Evolutionary conservation across 2,329 filamentous ascomycete genomes (phyloP).

Genomic region (Fusarium cyanostomum): DNA sequence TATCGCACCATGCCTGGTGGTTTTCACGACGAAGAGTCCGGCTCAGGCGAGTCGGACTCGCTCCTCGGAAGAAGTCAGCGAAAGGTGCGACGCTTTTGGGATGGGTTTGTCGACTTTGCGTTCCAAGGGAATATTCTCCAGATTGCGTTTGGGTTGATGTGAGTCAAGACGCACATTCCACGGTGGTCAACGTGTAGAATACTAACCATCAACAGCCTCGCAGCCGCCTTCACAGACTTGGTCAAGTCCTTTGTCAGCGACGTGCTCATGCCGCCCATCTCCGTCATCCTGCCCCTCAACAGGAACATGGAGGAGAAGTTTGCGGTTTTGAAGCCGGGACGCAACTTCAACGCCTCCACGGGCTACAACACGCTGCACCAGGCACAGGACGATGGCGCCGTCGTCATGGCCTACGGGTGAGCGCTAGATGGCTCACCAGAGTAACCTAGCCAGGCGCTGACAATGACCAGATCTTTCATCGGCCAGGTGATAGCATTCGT

Average conservation of each 20-base stretch:
- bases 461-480: constrained; percentile 61
- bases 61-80: constrained; percentile 59
- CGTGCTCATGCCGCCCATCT: constrained; percentile 74
- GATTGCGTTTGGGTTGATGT: constrained; percentile 81
- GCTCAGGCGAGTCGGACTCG: constrained; percentile 45
- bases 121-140: constrained; percentile 79
- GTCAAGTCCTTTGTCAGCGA: constrained; percentile 78
- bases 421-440: constrained; percentile 29
- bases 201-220: constrained; percentile 60
- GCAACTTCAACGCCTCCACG: constrained; percentile 58
- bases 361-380: constrained; percentile 77
- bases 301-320: constrained; percentile 81
- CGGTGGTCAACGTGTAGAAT: no score
- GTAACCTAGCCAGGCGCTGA: background rate
- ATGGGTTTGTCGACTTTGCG: constrained; percentile 76
- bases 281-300: constrained; percentile 73
- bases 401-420: constrained; percentile 76
- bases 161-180: constrained; percentile 37
- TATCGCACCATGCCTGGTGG: constrained; percentile 41
- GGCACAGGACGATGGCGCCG: constrained; percentile 75
- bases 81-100: constrained; percentile 62
- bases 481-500: constrained; percentile 73
- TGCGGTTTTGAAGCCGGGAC: constrained; percentile 68
- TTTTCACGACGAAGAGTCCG: constrained; percentile 50
- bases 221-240: constrained; percentile 74